Base-by-base conservation (phyloP, 441 rosid species). In the Theobroma grandiflorum region DNA sequence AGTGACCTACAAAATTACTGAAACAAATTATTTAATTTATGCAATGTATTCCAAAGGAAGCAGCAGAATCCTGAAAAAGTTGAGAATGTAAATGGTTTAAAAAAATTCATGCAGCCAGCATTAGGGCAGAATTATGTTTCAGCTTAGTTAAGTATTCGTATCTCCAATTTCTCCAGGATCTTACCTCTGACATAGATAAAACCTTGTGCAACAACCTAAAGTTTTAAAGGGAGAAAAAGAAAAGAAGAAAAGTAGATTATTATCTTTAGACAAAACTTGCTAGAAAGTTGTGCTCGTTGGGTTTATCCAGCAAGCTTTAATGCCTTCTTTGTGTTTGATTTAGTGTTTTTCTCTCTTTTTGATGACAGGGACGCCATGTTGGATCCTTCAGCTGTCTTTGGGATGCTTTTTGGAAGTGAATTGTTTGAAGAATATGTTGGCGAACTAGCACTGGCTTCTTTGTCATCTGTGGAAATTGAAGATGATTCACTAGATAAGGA, bases 331-430 rank as follows among this genome's bases (percentile, higher is more conserved):
- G 35, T 20, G 18, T 4, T 53, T 66, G 43, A n/a, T 40, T 31
- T 61, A 47, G 42, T 52, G 61, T 66, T 61, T 59, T 69, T 35
- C 31, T 26, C 31, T 26, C 33, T 66, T 76, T 47, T 72, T 12
- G 76, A 78, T 75, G 64, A 67, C 79, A 97, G 99, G 88, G 97
- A 92, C 33, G 74, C 90, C 72, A 97, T 97, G 98, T 78, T 94
- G 82, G 99, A 97, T 65, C 96, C 99, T 84, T 80, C 98, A 55
- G 87, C 95, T 71, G 98, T 97, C 14, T 97, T 97, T 82, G 99
- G 99, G 66, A 97, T 97, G 99, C 88, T 94, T 62, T 97, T 97
- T 70, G 99, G 99, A 57, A 95, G 99, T 57, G 98, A 97, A 52
- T 84, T 64, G 74, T 97, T 97, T 84, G 99, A 97, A 83, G 99